phyloP scores from a whole-genome alignment of 108 stramenopile species.

The Nannochloropsis oceanica region DNA sequence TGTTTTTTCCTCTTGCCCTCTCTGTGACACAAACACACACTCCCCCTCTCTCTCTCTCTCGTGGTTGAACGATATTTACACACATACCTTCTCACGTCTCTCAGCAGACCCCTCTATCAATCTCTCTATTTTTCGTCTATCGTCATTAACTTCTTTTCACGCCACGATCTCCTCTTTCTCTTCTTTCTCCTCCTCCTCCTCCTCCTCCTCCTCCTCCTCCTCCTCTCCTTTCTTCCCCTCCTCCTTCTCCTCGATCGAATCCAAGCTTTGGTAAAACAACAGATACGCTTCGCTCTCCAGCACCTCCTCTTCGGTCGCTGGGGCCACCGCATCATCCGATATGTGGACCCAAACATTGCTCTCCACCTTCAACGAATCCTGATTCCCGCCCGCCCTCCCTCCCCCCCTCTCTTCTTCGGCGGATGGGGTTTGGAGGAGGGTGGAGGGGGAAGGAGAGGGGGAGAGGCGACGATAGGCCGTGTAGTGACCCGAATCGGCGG shows the following conservation, averaged over 20 bases:
- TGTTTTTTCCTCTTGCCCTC: too few species aligned
- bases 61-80: too few species aligned
- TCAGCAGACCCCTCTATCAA: too few species aligned
- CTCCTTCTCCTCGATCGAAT: neutral
- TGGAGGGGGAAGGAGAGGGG: neutral
- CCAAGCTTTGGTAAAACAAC: constrained; percentile 23
- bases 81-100: too few species aligned
- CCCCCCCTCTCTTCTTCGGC: neutral
- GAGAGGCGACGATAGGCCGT: constrained; percentile 23
- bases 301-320: constrained; percentile 17
- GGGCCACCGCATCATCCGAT: constrained; percentile 25
- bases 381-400: neutral
- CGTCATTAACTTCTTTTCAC: too few species aligned
- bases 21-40: too few species aligned
- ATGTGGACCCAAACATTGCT: constrained; percentile 14
- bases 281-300: constrained; percentile 29
- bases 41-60: too few species aligned
- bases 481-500: constrained; percentile 30
- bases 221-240: neutral
- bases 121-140: too few species aligned
- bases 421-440: neutral
- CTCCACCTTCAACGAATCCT: neutral
- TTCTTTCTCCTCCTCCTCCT: too few species aligned
- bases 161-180: too few species aligned
- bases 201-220: neutral